Evolutionary conservation across 371 early-diverging fungal genomes (phyloP).

Genomic region (Rhizomucor pusillus): DNA sequence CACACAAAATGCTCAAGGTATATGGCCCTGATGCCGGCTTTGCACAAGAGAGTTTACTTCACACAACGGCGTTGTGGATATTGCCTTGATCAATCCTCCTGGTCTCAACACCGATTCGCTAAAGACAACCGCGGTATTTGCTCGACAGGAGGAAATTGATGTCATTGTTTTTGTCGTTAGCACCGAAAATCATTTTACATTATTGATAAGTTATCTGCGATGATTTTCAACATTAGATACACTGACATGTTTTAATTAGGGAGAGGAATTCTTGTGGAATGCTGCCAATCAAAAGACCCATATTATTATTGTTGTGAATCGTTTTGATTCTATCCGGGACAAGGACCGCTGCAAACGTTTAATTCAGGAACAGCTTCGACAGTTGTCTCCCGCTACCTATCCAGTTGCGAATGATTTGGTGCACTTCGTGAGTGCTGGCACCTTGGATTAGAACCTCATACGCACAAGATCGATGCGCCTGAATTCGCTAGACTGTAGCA

Average conservation of each 20-base stretch:
- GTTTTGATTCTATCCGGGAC: conserved; percentile 91
- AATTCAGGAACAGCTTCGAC: conserved; percentile 90
- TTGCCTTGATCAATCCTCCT: conserved; percentile 95
- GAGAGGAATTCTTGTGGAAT: conserved; percentile 90
- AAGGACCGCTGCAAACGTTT: conserved; percentile 90
- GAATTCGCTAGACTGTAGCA: conserved; percentile 83
- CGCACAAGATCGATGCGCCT: conserved; percentile 47
- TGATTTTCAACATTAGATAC: background rate
- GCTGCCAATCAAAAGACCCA: conserved; percentile 97
- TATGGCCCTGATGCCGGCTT: conserved; percentile 72
- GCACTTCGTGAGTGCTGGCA: conserved; percentile 91
- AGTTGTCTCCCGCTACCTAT: conserved; percentile 90
- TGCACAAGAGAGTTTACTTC: conserved; percentile 71
- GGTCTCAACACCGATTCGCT: conserved; percentile 95
- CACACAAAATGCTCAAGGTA: conserved; percentile 83
- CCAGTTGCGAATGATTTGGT: conserved; percentile 89
- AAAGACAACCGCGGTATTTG: conserved; percentile 94
- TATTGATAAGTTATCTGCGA: conserved; percentile 64
- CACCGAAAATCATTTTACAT: conserved; percentile 98
- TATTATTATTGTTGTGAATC: conserved; percentile 96
- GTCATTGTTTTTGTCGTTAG: conserved; percentile 97
- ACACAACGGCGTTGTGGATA: conserved; percentile 91
- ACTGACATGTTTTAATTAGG: conserved; percentile 43
- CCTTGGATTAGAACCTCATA: conserved; percentile 31
- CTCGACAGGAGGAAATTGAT: conserved; percentile 97